phyloP scores from a whole-genome alignment of 352 stramenopile species.

The Pythium dissimile region DNA sequence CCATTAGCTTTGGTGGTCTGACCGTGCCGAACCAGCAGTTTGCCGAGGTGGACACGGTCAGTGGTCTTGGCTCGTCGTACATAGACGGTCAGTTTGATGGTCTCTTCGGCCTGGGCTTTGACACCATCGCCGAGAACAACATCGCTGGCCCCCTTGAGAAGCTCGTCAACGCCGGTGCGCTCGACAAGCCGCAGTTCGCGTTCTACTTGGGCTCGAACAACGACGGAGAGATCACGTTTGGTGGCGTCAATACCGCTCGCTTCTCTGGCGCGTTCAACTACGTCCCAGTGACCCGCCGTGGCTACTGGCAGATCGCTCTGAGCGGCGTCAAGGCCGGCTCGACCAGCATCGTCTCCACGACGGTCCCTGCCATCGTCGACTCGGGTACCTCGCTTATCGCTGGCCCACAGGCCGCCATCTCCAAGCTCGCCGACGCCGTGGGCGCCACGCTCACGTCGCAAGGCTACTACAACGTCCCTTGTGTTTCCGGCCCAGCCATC shows the following conservation, averaged over 20 bases:
- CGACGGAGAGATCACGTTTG: constrained; percentile 71
- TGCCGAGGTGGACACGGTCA: constrained; percentile 94
- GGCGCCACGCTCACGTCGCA: constrained; percentile 74
- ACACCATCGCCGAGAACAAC: constrained; percentile 89
- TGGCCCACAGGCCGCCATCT: constrained; percentile 86
- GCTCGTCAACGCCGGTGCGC: constrained; percentile 81
- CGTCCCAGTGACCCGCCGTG: constrained; percentile 61
- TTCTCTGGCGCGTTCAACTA: constrained; percentile 94
- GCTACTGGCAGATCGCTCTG: constrained; percentile 72
- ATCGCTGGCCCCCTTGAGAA: constrained; percentile 92
- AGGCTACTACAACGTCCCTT: constrained; percentile 92
- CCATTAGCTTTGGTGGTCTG: constrained; percentile 58
- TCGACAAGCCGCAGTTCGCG: constrained; percentile 92
- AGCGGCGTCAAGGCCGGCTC: constrained; percentile 51
- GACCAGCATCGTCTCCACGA: constrained; percentile 20
- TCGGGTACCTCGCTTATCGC: constrained; percentile 94
- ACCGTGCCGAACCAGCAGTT: constrained; percentile 88
- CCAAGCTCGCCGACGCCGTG: constrained; percentile 74
- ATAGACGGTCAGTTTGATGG: constrained; percentile 96
- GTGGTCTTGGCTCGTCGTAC: constrained; percentile 92
- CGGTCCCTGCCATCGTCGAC: constrained; percentile 90
- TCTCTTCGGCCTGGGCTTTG: constrained; percentile 96
- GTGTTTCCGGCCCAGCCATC: constrained; percentile 87
- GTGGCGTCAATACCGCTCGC: constrained; percentile 76
- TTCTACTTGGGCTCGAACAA: constrained; percentile 94